Base-by-base conservation (phyloP, 805 yeast genomes). In the Komagataella pseudopastoris region DNA sequence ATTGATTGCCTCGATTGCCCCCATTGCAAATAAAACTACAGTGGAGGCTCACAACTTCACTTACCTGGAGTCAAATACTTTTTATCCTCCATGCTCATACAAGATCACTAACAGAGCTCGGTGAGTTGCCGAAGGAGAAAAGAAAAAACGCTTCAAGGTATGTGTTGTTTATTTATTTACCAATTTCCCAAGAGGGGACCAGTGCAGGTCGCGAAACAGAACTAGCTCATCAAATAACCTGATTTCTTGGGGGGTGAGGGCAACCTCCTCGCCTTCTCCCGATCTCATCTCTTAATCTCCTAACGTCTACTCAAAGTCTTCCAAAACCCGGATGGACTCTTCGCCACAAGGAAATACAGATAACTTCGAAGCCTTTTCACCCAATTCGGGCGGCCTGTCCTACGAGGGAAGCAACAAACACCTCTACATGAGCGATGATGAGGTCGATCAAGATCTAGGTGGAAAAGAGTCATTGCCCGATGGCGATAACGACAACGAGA, bases 1-100 rank as follows among this genome's bases (percentile, higher is more conserved):
- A 30, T 14, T 30, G 14, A 10, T 30, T 30, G 39, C 39, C 39
- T 30, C 39, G 39, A 30, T 50, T 50, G 63, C 66, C 56, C 39
- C 44, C 30, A 16, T n/a, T 8, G 52, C 17, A 8, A 39, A 43
- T 10, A 17, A 30, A 5, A 23, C 20, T n/a, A 45, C 8, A n/a
- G 6, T 48, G 14, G 16, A 10, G 18, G 18, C 20, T 10, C 22
- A 12, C 23, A 17, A 49, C 10, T 36, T 18, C 23, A 54, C 67
- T 17, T 56, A 63, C 67, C 70, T 3, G 68, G 65, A 24, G 61
- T 60, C 17, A 71, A 55, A 52, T 71, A 72, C 23, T 64, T 69
- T 12, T 54, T 56, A 7, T 61, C 60, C 17, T 70, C 72, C 72
- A 71, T 70, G 24, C 16, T 18, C 24, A 7, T 23, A 17, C 48